A percentile compares a stretch with the other conserved stretches of the same genome.
These are phyloP conservation scores for Psophocarpus tetragonolobus DNA, from an alignment of 306 rosid species.

Conservation along the genomic window DNA sequence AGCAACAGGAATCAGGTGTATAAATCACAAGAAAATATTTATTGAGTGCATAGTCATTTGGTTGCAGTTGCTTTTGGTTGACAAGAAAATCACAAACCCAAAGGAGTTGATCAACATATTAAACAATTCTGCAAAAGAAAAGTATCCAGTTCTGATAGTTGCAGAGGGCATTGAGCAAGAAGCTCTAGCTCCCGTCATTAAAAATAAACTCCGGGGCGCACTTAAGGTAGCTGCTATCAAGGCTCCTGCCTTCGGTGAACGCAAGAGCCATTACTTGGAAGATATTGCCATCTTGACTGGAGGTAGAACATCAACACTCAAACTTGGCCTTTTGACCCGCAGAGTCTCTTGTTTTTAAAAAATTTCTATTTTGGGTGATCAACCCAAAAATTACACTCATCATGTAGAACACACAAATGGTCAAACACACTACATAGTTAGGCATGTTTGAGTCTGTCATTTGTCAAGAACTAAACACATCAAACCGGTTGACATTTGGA, in stretches of 20 bases:
- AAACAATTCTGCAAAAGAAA: slow-evolving; percentile 79
- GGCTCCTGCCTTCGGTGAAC: slow-evolving; percentile 96
- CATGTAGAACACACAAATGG: too few species aligned
- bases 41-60: slow-evolving; percentile 37
- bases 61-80: slow-evolving; percentile 86
- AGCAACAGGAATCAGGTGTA: not conserved
- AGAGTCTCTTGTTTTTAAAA: too few species aligned
- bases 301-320: slow-evolving; percentile 55
- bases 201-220: slow-evolving; percentile 81
- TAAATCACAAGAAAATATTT: slow-evolving; percentile 46
- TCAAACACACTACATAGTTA: too few species aligned
- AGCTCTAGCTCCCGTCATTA: slow-evolving; percentile 87
- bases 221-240: slow-evolving; percentile 85
- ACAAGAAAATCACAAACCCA: slow-evolving; percentile 71
- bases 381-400: too few species aligned
- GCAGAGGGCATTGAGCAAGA: slow-evolving; percentile 85
- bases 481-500: too few species aligned
- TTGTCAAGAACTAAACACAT: too few species aligned
- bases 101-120: slow-evolving; percentile 77
- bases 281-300: slow-evolving; percentile 95
- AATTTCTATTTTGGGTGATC: too few species aligned
- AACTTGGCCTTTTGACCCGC: too few species aligned
- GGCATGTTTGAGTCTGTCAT: too few species aligned
- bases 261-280: slow-evolving; percentile 81
- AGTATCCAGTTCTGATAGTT: slow-evolving; percentile 76